Evolutionary conservation across 768 basidiomycete genomes (phyloP), one percentile per base, ranked within the genome.

Genomic region (Suillus subalutaceus): DNA sequence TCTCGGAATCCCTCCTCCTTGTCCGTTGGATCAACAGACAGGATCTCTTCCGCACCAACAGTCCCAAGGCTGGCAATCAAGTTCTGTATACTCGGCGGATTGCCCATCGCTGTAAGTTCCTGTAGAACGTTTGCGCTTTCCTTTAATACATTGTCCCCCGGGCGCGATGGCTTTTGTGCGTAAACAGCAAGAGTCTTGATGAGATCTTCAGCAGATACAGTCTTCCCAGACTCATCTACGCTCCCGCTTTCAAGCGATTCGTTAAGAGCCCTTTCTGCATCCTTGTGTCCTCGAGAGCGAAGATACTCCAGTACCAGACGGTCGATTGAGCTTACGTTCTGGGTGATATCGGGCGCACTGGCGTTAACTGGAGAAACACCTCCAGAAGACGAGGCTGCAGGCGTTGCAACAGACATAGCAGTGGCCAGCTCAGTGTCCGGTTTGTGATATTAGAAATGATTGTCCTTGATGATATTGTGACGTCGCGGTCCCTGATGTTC

Each of bases 1-100:
- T 95, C 93, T 68, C 87, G 84, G 73, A 92, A 95, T 4, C 94
- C 94, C 72, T 92, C 91, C 52, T 92, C 90, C 70, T 91, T 92
- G 74, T 95, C 93, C 5, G 89, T 90, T 9, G 93, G 93, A 73
- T 95, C 93, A 12, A 88, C 80, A 16, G 89, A 88, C 37, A 95
- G 80, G 43, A 94, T 88, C 65, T 94, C 93, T 72, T 94, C 92
- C 3, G 92, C 89, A 16, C 91, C 92, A 50, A 91, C 87, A 41
- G 86, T 80, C n/a, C 90, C 90, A 68, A 94, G 87, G 72, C 88
- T 92, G 18, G 89, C 85, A 64, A 93, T 88, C 63, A 93, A 81
- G 71, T 85, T 90, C 73, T 92, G 92, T 64, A 93, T 89, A 71
- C 85, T 91, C 26, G 85, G 78, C 3, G 90, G 85, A 71, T 88